Base-by-base conservation (phyloP, 352 stramenopile species). In the Discostella stelligera region DNA sequence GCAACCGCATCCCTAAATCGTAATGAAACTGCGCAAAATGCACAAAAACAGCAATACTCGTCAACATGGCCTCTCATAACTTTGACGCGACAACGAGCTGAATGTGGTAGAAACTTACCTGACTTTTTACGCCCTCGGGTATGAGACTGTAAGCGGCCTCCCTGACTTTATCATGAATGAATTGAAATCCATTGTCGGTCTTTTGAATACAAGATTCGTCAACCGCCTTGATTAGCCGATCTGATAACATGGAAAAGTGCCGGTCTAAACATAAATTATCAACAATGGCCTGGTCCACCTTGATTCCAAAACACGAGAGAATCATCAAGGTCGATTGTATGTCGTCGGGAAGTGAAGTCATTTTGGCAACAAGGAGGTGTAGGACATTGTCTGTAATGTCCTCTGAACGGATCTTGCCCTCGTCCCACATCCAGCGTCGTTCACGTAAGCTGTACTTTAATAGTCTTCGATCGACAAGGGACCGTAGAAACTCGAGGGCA, bases 131-230 rank as follows among this genome's bases (percentile, higher is more conserved):
- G 6, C 23, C 41, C 41, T 58, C 30, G 2, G 69, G 37, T 41
- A 79, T 84, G 8, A 81, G 66, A 49, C 30, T 66, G 44, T 84
- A 81, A n/a, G 77, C 65, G n/a, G 77, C 66, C 27, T 84, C 77
- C 8, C 66, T 46, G 3, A 75, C 56, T 39, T 81, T 75, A 52
- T 84, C 77, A 61, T 84, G 77, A 2, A 73, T 66, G 59, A 84
- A 84, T 49, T 74, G 77, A 18, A 71, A 78, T 4, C 65, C 61
- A 27, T 9, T 39, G 0, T 25, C 48, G 23, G n/a, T n/a, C 61
- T 71, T 71, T 20, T 23, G n/a, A 6, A 82, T 32, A 21, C 37
- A 77, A 10, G 67, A 56, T 16, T 77, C 54, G 10, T 39, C 39
- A 44, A 77, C 56, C 7, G 55, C 66, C 13, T 64, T 21, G 11